A percentile compares a stretch with the other conserved stretches of the same genome.
Conservation (phyloP, 208 protist species). For the Leishmania turanica region DNA sequence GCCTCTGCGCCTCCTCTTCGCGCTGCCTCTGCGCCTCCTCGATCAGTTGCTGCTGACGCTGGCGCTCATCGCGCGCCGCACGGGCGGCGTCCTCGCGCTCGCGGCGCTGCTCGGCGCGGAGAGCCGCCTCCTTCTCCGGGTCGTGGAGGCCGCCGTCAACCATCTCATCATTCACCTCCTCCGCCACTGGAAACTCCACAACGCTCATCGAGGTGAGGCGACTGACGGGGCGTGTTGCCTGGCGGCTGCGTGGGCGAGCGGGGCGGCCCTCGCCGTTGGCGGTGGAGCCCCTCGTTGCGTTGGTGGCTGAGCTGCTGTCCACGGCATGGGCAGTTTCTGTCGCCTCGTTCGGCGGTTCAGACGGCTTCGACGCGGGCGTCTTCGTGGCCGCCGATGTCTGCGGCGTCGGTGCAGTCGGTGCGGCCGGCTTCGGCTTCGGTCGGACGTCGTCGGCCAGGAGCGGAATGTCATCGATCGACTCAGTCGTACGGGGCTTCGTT, state of each 20-base stretch:
- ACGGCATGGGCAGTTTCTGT: background rate
- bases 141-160: conserved; percentile 27
- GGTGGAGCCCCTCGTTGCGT: background rate
- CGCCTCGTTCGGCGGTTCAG: conserved; percentile 2
- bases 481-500: conserved; percentile 1
- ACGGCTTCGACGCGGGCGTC: background rate
- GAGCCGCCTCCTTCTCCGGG: conserved; percentile 15
- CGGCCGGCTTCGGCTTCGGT: conserved; percentile 9
- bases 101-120: conserved; percentile 21
- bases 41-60: conserved; percentile 20
- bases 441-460: conserved; percentile 29
- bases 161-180: conserved; percentile 63
- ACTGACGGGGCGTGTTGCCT: conserved; percentile 38
- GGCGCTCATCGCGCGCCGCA: conserved; percentile 21
- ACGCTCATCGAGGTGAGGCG: conserved; percentile 57
- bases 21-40: conserved; percentile 37
- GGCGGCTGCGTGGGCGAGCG: conserved; percentile 29
- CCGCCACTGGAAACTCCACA: conserved; percentile 62
- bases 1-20: conserved; percentile 32
- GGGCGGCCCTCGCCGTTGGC: conserved; percentile 1
- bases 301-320: too few relatives aligned
- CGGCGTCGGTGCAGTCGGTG: background rate
- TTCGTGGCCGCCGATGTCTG: background rate
- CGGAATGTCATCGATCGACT: conserved; percentile 28
- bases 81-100: conserved; percentile 25